phyloP scores from a whole-genome alignment of 257 asterid species.

The Solanum pinnatisectum region DNA sequence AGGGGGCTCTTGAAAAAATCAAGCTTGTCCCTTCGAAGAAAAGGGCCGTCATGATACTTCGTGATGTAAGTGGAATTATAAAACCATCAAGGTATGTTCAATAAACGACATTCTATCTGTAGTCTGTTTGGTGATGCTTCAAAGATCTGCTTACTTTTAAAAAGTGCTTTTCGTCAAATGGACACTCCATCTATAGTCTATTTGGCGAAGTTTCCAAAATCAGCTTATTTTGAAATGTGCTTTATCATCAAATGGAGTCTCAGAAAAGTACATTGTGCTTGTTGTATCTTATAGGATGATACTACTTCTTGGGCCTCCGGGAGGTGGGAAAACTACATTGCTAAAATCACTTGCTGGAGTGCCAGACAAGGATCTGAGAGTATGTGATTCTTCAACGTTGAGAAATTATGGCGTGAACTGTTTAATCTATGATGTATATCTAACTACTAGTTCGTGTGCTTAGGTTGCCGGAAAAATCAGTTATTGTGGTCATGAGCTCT shows the following conservation, averaged over 20 bases:
- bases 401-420: neutral
- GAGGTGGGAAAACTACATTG: constrained; percentile 77
- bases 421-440: neutral
- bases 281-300: constrained; percentile 51
- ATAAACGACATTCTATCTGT: neutral
- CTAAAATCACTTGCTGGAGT: constrained; percentile 77
- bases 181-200: neutral
- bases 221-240: neutral
- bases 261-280: neutral
- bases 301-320: constrained; percentile 94
- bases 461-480: constrained; percentile 66
- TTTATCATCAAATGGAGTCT: neutral
- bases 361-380: constrained; percentile 52
- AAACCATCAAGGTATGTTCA: constrained; percentile 77
- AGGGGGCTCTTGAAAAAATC: constrained; percentile 63
- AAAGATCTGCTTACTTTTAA: neutral
- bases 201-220: neutral
- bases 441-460: neutral
- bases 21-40: constrained; percentile 77
- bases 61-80: constrained; percentile 57
- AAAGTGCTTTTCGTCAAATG: neutral
- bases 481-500: constrained; percentile 79
- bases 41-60: constrained; percentile 63
- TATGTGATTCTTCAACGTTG: neutral
- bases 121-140: neutral